Conservation (phyloP, 768 basidiomycete species). For the Serendipita vermifera region DNA sequence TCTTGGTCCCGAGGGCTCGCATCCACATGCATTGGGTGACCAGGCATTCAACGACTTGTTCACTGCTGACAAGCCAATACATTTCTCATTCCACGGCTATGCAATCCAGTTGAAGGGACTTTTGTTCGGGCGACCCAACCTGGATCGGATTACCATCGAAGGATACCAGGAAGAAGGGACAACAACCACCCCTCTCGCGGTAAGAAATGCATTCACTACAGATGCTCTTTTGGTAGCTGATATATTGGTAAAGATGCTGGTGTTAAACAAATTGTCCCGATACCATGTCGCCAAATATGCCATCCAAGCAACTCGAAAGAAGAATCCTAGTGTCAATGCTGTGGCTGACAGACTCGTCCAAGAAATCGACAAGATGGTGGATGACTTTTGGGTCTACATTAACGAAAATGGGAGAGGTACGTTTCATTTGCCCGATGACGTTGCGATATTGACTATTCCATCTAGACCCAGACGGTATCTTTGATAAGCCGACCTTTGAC, state of each 20-base stretch:
- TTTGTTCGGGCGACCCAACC: slow-evolving; percentile 41
- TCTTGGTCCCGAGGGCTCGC: slow-evolving; percentile 49
- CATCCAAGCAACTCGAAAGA: slow-evolving; percentile 39
- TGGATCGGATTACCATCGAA: slow-evolving; percentile 40
- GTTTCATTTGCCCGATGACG: not conserved
- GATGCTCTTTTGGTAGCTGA: slow-evolving; percentile 24
- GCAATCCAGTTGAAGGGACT: slow-evolving; percentile 58
- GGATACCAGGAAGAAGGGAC: slow-evolving; percentile 63
- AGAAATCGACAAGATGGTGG: slow-evolving; percentile 44
- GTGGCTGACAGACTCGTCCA: slow-evolving; percentile 46
- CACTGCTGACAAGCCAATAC: slow-evolving; percentile 51
- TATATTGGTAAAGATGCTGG: slow-evolving; percentile 46
- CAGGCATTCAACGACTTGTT: slow-evolving; percentile 58
- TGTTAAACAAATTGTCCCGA: slow-evolving; percentile 53
- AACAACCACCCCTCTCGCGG: slow-evolving; percentile 59
- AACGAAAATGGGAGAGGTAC: slow-evolving; percentile 44
- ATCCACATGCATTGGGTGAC: slow-evolving; percentile 59
- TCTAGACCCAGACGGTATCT: slow-evolving; percentile 34
- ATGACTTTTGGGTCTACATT: slow-evolving; percentile 51
- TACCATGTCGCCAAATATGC: slow-evolving; percentile 53
- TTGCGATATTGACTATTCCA: slow-evolving; percentile 11
- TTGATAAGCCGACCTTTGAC: slow-evolving; percentile 35
- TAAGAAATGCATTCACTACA: slow-evolving; percentile 25
- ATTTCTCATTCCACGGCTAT: slow-evolving; percentile 80
- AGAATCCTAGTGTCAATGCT: slow-evolving; percentile 43